Conservation (phyloP, 73 alveolate species). For the Durusdinium trenchii region DNA sequence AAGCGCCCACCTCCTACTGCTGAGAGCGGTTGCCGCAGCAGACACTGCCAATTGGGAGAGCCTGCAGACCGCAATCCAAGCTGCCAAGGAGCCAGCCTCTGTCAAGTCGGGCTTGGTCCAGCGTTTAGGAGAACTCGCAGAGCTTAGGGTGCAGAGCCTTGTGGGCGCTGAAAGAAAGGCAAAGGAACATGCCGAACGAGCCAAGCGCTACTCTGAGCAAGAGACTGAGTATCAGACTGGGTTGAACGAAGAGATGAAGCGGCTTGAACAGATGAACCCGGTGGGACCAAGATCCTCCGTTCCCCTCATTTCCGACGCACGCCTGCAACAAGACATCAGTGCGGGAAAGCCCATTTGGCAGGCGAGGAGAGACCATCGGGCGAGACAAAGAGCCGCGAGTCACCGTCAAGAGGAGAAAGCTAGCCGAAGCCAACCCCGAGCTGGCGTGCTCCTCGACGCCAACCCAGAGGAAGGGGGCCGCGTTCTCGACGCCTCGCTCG, state of each 20-base stretch:
- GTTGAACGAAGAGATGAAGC: not conserved
- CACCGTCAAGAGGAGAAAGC: not conserved
- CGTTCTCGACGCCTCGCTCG: not conserved
- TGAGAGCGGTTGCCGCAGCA: not conserved
- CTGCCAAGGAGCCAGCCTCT: not conserved
- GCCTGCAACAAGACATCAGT: not conserved
- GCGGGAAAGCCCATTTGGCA: conserved; percentile 32
- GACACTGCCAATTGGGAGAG: not conserved
- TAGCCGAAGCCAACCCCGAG: not conserved
- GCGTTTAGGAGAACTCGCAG: not conserved
- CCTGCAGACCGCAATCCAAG: not conserved
- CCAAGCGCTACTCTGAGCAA: not conserved
- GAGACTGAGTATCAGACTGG: not conserved
- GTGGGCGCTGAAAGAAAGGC: not conserved
- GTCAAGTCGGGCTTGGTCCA: not conserved
- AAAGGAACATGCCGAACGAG: not conserved
- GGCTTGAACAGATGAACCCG: conserved; percentile 1
- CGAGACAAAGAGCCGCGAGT: not conserved
- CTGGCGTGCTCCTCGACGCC: not conserved
- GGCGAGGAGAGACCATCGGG: conserved; percentile 17
- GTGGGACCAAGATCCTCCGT: not conserved
- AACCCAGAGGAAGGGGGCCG: not conserved
- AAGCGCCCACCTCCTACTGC: not conserved
- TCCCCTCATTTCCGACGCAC: not conserved
- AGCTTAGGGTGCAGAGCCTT: not conserved